Conservation (phyloP, 1,139 yeast genomes). For the Kodamaea anthophila region DNA sequence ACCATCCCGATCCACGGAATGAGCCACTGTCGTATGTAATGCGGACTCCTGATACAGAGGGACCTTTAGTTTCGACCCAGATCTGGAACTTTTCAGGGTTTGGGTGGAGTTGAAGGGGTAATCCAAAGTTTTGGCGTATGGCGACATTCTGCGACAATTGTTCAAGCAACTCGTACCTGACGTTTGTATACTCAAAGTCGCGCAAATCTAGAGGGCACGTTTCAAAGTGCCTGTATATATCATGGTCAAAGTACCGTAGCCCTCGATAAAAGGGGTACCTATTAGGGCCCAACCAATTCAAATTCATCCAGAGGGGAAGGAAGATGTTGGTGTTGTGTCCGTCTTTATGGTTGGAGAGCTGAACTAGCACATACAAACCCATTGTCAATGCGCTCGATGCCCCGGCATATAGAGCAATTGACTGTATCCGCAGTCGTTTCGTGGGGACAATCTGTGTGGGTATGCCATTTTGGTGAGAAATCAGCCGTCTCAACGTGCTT, state of each 20-base stretch:
- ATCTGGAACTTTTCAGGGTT: constrained; percentile 12
- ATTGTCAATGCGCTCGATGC: constrained; percentile 22
- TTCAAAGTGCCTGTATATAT: constrained; percentile 13
- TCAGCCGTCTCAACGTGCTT: no score
- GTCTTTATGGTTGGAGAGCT: constrained; percentile 14
- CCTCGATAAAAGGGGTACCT: constrained; percentile 18
- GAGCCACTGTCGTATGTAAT: constrained; percentile 9
- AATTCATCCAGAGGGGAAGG: constrained; percentile 30
- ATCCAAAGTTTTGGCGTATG: constrained; percentile 22
- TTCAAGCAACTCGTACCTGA: constrained; percentile 26
- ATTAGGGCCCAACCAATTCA: constrained; percentile 20
- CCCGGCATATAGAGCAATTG: no score
- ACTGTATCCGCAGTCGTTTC: no score
- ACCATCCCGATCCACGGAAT: constrained; percentile 16
- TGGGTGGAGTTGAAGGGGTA: constrained; percentile 21
- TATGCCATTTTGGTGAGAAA: no score
- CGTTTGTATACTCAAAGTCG: constrained; percentile 17
- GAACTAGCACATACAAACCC: constrained; percentile 19
- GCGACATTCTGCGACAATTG: constrained; percentile 18
- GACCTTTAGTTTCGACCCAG: constrained; percentile 27
- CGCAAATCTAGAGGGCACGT: constrained; percentile 12
- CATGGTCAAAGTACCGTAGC: constrained; percentile 23
- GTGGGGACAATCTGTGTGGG: no score
- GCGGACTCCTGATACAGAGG: constrained; percentile 27
- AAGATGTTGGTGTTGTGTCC: constrained; percentile 14